A percentile compares a stretch with the other conserved stretches of the same genome.
phyloP scores from a whole-genome alignment of 495 filamentous ascomycete genomes.

The Penicillium arizonense region DNA sequence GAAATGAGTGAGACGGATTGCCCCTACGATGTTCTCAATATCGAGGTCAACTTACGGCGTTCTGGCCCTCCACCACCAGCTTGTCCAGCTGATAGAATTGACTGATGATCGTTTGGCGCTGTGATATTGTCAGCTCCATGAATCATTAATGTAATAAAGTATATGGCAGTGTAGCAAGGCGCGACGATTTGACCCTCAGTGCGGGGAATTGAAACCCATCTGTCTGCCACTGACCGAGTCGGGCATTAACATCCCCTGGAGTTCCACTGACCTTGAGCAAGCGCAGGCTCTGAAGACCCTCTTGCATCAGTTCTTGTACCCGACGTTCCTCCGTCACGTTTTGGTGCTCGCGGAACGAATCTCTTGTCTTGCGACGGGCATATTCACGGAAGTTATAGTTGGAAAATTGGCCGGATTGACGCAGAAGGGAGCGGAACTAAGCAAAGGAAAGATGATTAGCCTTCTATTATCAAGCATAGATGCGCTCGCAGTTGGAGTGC shows the following conservation, averaged over 20 bases:
- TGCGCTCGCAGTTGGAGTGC: neutral
- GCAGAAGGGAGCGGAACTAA: conserved; percentile 89
- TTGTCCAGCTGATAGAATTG: conserved; percentile 92
- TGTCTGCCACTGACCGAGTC: neutral
- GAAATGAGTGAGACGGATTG: neutral
- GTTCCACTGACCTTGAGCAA: conserved; percentile 76
- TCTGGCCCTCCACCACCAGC: conserved; percentile 90
- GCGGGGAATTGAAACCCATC: neutral
- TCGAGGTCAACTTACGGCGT: conserved; percentile 39
- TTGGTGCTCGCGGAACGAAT: conserved; percentile 81
- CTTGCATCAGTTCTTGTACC: conserved; percentile 86
- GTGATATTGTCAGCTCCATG: conserved; percentile 19
- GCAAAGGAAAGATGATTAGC: neutral
- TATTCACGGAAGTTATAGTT: conserved; percentile 98
- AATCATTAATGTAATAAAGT: neutral
- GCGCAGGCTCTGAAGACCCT: conserved; percentile 82
- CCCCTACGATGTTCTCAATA: neutral
- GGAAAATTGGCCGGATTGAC: conserved; percentile 83
- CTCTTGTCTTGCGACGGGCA: conserved; percentile 81
- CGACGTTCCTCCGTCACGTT: conserved; percentile 65
- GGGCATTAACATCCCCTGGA: neutral
- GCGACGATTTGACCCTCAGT: neutral
- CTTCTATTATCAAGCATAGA: neutral
- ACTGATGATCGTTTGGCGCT: conserved; percentile 94
- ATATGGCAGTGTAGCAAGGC: neutral